Conservation (phyloP, 2,329 filamentous ascomycete species). For the Arthrobotrys iridis region DNA sequence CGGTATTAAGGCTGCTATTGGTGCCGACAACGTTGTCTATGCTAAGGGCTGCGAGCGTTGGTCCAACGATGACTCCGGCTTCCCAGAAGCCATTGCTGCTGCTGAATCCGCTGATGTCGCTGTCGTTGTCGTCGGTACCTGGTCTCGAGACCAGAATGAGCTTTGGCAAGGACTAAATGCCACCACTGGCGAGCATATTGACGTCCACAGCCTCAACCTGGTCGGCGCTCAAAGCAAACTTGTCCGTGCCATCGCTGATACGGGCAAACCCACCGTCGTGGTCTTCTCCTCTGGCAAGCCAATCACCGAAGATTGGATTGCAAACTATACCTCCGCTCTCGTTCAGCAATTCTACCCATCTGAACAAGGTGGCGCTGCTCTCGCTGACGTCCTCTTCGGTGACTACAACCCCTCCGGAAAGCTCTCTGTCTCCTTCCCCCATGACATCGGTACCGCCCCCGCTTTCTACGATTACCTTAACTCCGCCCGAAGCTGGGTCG, state of each 20-base stretch:
- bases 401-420: slow-evolving; percentile 73
- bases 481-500: slow-evolving; percentile 67
- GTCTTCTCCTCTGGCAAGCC: slow-evolving; percentile 77
- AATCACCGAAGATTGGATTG: slow-evolving; percentile 77
- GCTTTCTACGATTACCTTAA: slow-evolving; percentile 79
- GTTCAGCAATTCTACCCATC: slow-evolving; percentile 80
- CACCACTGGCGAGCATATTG: slow-evolving; percentile 79
- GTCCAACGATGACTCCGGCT: slow-evolving; percentile 75
- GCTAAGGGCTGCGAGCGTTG: slow-evolving; percentile 77
- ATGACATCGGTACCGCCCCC: slow-evolving; percentile 73
- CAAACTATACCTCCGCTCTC: slow-evolving; percentile 71
- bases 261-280: slow-evolving; percentile 74
- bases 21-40: slow-evolving; percentile 69
- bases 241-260: slow-evolving; percentile 73
- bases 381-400: slow-evolving; percentile 74
- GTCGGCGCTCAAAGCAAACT: slow-evolving; percentile 76
- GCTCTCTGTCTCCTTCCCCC: slow-evolving; percentile 74
- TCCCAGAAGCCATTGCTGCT: slow-evolving; percentile 72
- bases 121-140: slow-evolving; percentile 78
- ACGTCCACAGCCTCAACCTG: slow-evolving; percentile 71
- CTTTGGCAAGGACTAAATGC: slow-evolving; percentile 77
- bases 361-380: slow-evolving; percentile 73
- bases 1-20: slow-evolving; percentile 71
- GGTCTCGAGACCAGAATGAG: slow-evolving; percentile 77
- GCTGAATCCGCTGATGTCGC: slow-evolving; percentile 76